Percentiles rank a stretch among this genome's conserved stretches.
Conservation (phyloP, 164 flowering plant genomes). For the Cinnamomum chago region DNA sequence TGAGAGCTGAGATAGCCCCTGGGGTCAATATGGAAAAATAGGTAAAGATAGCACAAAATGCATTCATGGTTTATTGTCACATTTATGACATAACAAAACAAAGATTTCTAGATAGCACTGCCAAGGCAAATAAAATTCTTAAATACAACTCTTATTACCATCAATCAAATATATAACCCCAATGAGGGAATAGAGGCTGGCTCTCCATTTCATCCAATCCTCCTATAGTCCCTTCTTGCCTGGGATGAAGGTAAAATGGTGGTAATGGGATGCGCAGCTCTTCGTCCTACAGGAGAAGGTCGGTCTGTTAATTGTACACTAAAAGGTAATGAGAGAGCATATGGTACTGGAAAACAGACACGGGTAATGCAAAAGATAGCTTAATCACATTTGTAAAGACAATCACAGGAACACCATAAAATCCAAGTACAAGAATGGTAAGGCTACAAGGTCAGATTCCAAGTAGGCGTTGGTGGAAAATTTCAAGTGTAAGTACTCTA, state of each 20-base stretch:
- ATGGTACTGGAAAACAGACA: neutral
- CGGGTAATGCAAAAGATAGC: too few relatives aligned
- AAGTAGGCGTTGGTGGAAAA: too few relatives aligned
- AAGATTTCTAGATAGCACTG: slow-evolving; percentile 20
- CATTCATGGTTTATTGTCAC: too few relatives aligned
- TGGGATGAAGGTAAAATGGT: slow-evolving; percentile 58
- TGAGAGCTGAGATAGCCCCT: neutral
- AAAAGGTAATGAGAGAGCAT: neutral
- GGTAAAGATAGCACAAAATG: neutral
- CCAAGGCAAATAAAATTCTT: slow-evolving; percentile 16
- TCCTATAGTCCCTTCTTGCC: slow-evolving; percentile 68
- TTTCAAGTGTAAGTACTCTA: too few relatives aligned
- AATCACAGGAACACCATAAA: too few relatives aligned
- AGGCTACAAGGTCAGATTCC: too few relatives aligned
- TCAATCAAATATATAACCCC: slow-evolving; percentile 19
- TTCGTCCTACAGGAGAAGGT: slow-evolving; percentile 54
- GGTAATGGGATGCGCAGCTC: slow-evolving; percentile 47
- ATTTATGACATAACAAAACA: slow-evolving; percentile 19
- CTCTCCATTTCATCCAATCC: slow-evolving; percentile 34
- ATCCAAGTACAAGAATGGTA: too few relatives aligned
- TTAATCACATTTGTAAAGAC: too few relatives aligned
- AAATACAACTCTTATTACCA: slow-evolving; percentile 31
- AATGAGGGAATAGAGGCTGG: slow-evolving; percentile 3
- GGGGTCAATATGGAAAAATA: neutral
- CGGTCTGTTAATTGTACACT: slow-evolving; percentile 9